phyloP scores from a whole-genome alignment of 2,329 filamentous ascomycete species.

The Paecilomyces sp. region DNA sequence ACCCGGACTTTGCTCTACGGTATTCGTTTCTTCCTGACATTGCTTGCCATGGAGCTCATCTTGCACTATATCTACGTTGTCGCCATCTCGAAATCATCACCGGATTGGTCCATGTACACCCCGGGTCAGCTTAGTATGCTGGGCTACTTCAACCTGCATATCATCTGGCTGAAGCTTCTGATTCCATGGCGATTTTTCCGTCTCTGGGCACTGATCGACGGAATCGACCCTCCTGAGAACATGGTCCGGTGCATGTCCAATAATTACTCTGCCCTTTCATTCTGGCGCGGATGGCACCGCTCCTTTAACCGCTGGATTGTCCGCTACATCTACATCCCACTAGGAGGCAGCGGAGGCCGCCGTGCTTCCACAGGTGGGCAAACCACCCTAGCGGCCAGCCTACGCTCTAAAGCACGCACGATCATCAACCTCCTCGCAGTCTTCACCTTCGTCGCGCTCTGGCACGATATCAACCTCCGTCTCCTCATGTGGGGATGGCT shows the following conservation, averaged over 20 bases:
- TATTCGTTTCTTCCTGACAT: slow-evolving; percentile 69
- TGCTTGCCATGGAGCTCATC: slow-evolving; percentile 85
- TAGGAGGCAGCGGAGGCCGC: slow-evolving; percentile 59
- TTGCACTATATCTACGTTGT: slow-evolving; percentile 91
- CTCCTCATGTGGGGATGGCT: slow-evolving; percentile 96
- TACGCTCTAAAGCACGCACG: slow-evolving; percentile 48
- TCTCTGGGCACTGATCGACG: slow-evolving; percentile 87
- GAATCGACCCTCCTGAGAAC: slow-evolving; percentile 92
- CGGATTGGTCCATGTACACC: slow-evolving; percentile 76
- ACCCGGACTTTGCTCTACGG: slow-evolving; percentile 72
- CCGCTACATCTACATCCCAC: slow-evolving; percentile 86
- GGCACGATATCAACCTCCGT: slow-evolving; percentile 92
- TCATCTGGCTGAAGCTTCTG: slow-evolving; percentile 92
- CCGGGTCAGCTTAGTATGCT: slow-evolving; percentile 83
- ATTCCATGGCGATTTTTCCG: slow-evolving; percentile 98
- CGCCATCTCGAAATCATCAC: slow-evolving; percentile 76
- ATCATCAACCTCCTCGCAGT: slow-evolving; percentile 73
- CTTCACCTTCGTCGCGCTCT: slow-evolving; percentile 94
- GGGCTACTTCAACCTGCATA: slow-evolving; percentile 90
- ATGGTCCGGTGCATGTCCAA: slow-evolving; percentile 95
- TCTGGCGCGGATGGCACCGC: slow-evolving; percentile 96
- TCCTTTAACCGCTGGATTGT: slow-evolving; percentile 93
- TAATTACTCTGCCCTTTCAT: slow-evolving; percentile 83
- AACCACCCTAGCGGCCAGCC: slow-evolving; percentile 38
- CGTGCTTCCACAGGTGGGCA: slow-evolving; percentile 11